Evolutionary conservation across 2,329 filamentous ascomycete species (phyloP).

Genomic region (Cercospora brassicicola): DNA sequence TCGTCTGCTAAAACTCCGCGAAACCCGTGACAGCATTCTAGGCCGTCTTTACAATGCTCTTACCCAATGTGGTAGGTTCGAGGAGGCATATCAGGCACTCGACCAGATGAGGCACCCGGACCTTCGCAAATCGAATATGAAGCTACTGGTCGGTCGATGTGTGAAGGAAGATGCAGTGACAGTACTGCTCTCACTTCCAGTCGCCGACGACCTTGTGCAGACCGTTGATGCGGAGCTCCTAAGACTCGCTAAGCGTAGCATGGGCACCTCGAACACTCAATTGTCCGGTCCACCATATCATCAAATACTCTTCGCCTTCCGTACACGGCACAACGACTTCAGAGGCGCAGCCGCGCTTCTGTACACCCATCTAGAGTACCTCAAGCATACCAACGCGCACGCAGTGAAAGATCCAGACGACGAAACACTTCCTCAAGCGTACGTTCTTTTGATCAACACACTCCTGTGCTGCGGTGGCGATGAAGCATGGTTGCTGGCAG

Average conservation of each 20-base stretch:
- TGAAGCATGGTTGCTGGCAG: slow-evolving; percentile 76
- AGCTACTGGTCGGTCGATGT: slow-evolving; percentile 59
- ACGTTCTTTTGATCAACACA: slow-evolving; percentile 89
- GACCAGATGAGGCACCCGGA: slow-evolving; percentile 69
- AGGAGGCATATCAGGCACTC: slow-evolving; percentile 78
- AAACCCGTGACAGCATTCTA: slow-evolving; percentile 68
- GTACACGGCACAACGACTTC: slow-evolving; percentile 80
- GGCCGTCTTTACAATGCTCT: slow-evolving; percentile 81
- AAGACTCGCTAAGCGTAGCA: slow-evolving; percentile 67
- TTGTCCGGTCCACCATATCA: slow-evolving; percentile 65
- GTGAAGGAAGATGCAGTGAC: slow-evolving; percentile 35
- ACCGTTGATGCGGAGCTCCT: slow-evolving; percentile 77
- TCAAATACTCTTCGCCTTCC: slow-evolving; percentile 87
- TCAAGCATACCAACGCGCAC: slow-evolving; percentile 37
- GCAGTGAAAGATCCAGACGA: slow-evolving; percentile 46
- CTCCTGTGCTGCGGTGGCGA: slow-evolving; percentile 79
- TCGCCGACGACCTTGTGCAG: slow-evolving; percentile 68
- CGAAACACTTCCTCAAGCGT: slow-evolving; percentile 66
- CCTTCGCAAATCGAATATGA: slow-evolving; percentile 66
- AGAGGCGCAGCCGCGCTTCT: slow-evolving; percentile 68
- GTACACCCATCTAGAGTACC: slow-evolving; percentile 56
- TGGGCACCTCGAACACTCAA: slow-evolving; percentile 52
- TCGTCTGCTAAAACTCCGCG: slow-evolving; percentile 32
- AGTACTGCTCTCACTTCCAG: slow-evolving; percentile 69
- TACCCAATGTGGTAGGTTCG: slow-evolving; percentile 74